Percentiles rank a stretch among this genome's conserved stretches.
Conservation (phyloP, 208 protist species). For the Chromosphaera perkinsii region DNA sequence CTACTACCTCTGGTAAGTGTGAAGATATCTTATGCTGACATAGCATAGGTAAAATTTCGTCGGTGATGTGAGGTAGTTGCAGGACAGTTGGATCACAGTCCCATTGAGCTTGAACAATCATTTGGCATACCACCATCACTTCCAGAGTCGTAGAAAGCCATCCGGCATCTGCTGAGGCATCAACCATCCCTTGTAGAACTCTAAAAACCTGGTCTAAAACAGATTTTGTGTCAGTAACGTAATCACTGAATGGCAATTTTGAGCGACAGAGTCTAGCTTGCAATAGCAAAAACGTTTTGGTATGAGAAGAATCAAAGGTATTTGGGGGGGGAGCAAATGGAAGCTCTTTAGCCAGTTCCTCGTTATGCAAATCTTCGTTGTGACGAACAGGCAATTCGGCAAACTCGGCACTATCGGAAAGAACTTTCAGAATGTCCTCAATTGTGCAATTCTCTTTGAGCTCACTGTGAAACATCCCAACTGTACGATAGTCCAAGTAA, state of each 20-base stretch:
- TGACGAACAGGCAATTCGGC: slow-evolving; percentile 82
- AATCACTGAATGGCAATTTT: slow-evolving; percentile 91
- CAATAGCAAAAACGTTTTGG: slow-evolving; percentile 92
- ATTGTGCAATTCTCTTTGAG: slow-evolving; percentile 42
- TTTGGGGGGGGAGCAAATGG: background rate
- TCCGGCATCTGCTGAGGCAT: slow-evolving; percentile 85
- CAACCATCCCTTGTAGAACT: slow-evolving; percentile 86
- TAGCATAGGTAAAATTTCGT: slow-evolving; percentile 52
- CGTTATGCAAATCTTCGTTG: slow-evolving; percentile 96
- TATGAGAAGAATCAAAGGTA: slow-evolving; percentile 60
- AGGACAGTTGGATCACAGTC: too few relatives aligned
- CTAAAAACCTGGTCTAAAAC: slow-evolving; percentile 93
- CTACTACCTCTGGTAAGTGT: slow-evolving; percentile 3
- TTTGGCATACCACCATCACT: slow-evolving; percentile 85
- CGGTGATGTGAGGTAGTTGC: slow-evolving; percentile 68
- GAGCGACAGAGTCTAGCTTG: slow-evolving; percentile 88
- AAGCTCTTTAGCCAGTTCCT: slow-evolving; percentile 52
- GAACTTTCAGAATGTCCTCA: slow-evolving; percentile 36
- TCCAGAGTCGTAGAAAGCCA: slow-evolving; percentile 74
- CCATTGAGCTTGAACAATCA: slow-evolving; percentile 84
- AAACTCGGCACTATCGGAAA: slow-evolving; percentile 90
- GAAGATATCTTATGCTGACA: background rate
- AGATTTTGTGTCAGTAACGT: slow-evolving; percentile 91
- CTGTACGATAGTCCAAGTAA: slow-evolving; percentile 90
- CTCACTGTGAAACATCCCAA: slow-evolving; percentile 73